These are phyloP conservation scores for Pseudocercospora vitis DNA, from an alignment of 2,329 filamentous ascomycete genomes.

Conservation along the genomic window DNA sequence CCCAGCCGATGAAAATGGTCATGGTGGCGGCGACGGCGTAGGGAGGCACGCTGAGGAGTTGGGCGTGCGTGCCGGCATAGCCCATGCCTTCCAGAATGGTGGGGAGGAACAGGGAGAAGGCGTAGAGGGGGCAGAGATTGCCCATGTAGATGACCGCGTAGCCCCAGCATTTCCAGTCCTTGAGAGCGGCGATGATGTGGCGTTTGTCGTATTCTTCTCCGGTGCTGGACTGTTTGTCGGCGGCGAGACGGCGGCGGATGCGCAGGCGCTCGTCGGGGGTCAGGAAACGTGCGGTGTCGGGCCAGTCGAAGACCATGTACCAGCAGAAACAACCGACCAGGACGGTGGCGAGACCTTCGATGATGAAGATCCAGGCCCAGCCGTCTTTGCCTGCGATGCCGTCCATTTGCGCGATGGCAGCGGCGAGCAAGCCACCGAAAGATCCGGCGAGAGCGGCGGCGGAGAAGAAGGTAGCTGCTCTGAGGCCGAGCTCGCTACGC, in stretches of 20 bases:
- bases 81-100: conserved; percentile 42
- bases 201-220: conserved; percentile 31
- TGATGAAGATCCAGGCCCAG: conserved; percentile 42
- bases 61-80: conserved; percentile 61
- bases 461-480: conserved; percentile 75
- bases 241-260: conserved; percentile 29
- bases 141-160: conserved; percentile 76
- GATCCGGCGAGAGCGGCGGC: conserved; percentile 77
- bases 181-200: conserved; percentile 46
- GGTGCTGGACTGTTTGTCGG: conserved; percentile 30
- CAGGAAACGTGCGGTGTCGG: conserved; percentile 59
- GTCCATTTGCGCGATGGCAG: conserved; percentile 69
- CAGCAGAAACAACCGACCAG: conserved; percentile 50
- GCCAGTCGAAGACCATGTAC: conserved; percentile 55
- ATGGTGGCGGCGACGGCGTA: conserved; percentile 70
- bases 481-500: conserved; percentile 67
- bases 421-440: conserved; percentile 72
- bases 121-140: conserved; percentile 32
- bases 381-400: conserved; percentile 54
- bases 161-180: conserved; percentile 80
- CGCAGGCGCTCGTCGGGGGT: conserved; percentile 41
- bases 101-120: conserved; percentile 37
- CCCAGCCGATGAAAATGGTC: conserved; percentile 68
- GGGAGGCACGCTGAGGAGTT: conserved; percentile 72
- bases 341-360: conserved; percentile 65